phyloP scores from a whole-genome alignment of 129 eudicot genomes.

The Flaveria trinervia region DNA sequence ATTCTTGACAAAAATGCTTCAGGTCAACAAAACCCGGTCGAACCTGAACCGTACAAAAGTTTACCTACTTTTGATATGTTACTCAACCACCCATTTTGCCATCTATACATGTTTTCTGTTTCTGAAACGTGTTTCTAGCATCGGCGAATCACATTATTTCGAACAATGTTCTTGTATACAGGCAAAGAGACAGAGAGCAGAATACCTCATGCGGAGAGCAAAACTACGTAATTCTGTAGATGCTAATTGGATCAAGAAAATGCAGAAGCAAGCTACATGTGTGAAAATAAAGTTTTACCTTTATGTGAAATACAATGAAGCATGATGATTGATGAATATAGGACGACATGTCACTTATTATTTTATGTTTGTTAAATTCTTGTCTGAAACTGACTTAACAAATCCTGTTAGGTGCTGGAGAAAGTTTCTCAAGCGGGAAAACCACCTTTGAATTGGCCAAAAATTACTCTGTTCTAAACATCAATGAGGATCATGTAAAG shows the following conservation, averaged over 20 bases:
- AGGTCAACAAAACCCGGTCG: too few species aligned
- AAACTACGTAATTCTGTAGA: conserved; percentile 34
- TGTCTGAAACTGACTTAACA: conserved; percentile 2
- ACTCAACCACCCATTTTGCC: neutral
- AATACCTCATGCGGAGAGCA: conserved; percentile 57
- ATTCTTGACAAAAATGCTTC: too few species aligned
- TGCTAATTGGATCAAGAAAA: conserved; percentile 44
- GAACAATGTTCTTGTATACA: conserved; percentile 16
- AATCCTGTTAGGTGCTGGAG: conserved; percentile 58
- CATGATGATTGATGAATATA: neutral
- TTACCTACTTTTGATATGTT: neutral
- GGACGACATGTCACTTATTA: neutral
- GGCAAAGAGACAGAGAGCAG: conserved; percentile 85
- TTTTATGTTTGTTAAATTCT: neutral
- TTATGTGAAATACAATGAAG: neutral
- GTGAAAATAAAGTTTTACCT: conserved; percentile 2
- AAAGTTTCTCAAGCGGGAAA: conserved; percentile 24
- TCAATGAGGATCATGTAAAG: conserved; percentile 17
- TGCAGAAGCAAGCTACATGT: conserved; percentile 53
- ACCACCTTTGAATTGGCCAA: conserved; percentile 35
- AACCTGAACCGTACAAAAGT: neutral
- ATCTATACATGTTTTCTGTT: neutral
- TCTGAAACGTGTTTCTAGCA: neutral
- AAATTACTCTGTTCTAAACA: conserved; percentile 29
- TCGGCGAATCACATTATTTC: neutral